phyloP scores from a whole-genome alignment of 768 basidiomycete genomes.

The Lactifluus hygrophoroides region DNA sequence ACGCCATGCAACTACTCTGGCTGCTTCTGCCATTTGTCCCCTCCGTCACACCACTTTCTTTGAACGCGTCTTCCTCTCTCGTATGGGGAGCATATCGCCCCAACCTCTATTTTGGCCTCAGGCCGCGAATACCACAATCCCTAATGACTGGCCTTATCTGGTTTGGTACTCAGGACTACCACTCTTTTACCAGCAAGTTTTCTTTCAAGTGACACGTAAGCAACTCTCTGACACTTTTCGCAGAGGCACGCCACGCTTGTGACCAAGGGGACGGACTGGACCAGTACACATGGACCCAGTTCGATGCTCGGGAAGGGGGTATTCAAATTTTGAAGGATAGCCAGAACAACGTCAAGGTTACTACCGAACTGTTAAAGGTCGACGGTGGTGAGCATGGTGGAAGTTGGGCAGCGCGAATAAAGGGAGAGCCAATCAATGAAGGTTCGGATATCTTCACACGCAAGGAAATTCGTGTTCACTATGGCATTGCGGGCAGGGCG shows the following conservation, averaged over 20 bases:
- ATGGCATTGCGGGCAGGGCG: slow-evolving; percentile 23
- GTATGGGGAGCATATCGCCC: slow-evolving; percentile 87
- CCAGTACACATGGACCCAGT: slow-evolving; percentile 80
- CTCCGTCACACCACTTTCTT: slow-evolving; percentile 30
- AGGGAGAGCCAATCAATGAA: slow-evolving; percentile 64
- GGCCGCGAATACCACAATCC: slow-evolving; percentile 80
- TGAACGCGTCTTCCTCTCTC: slow-evolving; percentile 44
- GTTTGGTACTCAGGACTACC: slow-evolving; percentile 84
- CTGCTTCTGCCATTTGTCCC: slow-evolving; percentile 38
- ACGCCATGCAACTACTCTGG: slow-evolving; percentile 38
- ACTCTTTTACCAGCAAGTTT: slow-evolving; percentile 53
- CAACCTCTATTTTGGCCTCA: slow-evolving; percentile 90
- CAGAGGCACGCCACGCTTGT: slow-evolving; percentile 78
- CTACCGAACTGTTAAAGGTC: slow-evolving; percentile 81
- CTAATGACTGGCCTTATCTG: slow-evolving; percentile 90
- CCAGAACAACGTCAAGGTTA: slow-evolving; percentile 76
- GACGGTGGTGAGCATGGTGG: slow-evolving; percentile 75
- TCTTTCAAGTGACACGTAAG: slow-evolving; percentile 1
- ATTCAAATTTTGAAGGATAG: slow-evolving; percentile 77
- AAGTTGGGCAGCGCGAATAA: slow-evolving; percentile 82
- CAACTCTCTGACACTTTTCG: slow-evolving; percentile 8
- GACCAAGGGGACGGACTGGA: slow-evolving; percentile 80
- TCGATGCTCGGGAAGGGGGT: slow-evolving; percentile 79
- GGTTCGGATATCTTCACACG: slow-evolving; percentile 33
- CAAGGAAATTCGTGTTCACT: background rate